Conservation (phyloP, 306 rosid species). For the Cyclanthera cordifolia region DNA sequence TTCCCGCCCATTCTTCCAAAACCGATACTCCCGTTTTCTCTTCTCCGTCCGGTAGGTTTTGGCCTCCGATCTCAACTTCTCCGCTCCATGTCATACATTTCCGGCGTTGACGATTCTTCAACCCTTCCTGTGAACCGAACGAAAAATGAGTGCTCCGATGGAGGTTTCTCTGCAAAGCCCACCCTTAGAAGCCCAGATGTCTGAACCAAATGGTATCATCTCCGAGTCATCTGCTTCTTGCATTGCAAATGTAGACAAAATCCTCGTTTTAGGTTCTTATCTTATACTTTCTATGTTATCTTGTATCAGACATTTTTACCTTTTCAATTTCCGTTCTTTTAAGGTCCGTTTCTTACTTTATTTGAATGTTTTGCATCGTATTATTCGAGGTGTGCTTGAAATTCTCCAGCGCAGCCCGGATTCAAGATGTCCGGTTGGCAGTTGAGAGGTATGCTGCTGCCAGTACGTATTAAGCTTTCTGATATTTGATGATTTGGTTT, state of each 20-base stretch:
- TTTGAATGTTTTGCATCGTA: conserved; percentile 1
- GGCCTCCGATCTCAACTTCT: background rate
- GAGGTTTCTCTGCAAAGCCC: conserved; percentile 41
- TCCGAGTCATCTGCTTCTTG: conserved; percentile 25
- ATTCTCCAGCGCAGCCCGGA: conserved; percentile 66
- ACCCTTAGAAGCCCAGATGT: conserved; percentile 14
- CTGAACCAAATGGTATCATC: conserved; percentile 29
- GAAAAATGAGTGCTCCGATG: conserved; percentile 58
- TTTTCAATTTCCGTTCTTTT: background rate
- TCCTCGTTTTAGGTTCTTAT: conserved; percentile 57
- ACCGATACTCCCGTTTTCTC: background rate
- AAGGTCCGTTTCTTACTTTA: background rate
- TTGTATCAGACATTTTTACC: background rate
- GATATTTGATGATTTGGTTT: background rate
- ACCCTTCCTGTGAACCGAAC: background rate
- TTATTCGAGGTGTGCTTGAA: conserved; percentile 78
- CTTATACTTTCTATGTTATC: background rate
- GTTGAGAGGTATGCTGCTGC: conserved; percentile 41
- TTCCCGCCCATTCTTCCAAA: conserved; percentile 55
- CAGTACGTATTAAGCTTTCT: background rate
- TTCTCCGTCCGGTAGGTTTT: conserved; percentile 2
- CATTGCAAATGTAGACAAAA: conserved; percentile 33
- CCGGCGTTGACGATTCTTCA: background rate
- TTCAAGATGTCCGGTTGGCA: conserved; percentile 54
- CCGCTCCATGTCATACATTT: conserved; percentile 10